A percentile compares a stretch with the other conserved stretches of the same genome.
phyloP scores from a whole-genome alignment of 495 filamentous ascomycete genomes.

The Delitschia confertaspora region DNA sequence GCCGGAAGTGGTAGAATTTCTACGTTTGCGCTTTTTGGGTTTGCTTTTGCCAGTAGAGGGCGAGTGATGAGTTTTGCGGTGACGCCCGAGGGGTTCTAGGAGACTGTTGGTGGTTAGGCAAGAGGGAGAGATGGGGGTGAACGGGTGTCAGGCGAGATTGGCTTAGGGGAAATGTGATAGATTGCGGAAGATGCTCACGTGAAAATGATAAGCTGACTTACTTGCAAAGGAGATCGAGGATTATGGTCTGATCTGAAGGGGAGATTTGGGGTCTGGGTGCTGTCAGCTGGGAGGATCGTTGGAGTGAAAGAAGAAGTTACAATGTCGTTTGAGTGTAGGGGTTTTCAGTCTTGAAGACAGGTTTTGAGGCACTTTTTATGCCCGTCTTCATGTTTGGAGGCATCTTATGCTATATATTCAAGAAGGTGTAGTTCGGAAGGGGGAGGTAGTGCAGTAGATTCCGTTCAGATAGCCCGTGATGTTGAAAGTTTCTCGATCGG shows the following conservation, averaged over 20 bases:
- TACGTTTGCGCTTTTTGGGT: constrained; percentile 28
- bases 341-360: constrained; percentile 32
- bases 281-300: not conserved
- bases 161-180: not conserved
- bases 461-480: too few species aligned
- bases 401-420: too few species aligned
- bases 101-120: constrained; percentile 36
- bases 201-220: constrained; percentile 11
- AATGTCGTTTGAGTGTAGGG: constrained; percentile 32
- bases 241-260: constrained; percentile 22
- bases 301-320: constrained; percentile 20
- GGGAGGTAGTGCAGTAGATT: too few species aligned
- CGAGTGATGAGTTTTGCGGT: constrained; percentile 40
- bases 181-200: not conserved
- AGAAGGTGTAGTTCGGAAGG: too few species aligned
- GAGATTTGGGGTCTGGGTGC: constrained; percentile 25
- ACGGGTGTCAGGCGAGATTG: not conserved
- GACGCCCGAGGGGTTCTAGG: constrained; percentile 46
- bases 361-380: constrained; percentile 27
- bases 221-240: constrained; percentile 33
- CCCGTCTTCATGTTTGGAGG: too few species aligned
- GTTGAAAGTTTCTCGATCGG: too few species aligned
- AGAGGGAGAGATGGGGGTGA: not conserved
- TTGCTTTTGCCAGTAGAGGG: constrained; percentile 47
- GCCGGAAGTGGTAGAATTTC: constrained; percentile 6